A percentile compares a stretch with the other conserved stretches of the same genome.
Conservation (phyloP, 805 yeast species). For the Citeromyces matritensis region DNA sequence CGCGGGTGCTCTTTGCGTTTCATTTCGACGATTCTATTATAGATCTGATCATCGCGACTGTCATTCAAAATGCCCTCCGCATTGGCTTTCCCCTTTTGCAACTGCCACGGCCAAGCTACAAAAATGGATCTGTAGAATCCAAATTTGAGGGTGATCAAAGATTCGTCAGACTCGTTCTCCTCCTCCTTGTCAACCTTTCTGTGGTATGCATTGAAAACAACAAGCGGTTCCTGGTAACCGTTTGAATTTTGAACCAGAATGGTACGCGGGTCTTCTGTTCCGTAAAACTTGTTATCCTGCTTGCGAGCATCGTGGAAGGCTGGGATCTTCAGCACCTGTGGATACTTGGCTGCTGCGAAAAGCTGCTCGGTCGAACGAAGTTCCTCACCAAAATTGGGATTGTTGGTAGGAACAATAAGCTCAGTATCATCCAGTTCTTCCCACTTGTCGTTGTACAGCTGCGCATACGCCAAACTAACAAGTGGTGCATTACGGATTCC, state of each 20-base stretch:
- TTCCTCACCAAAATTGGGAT: background rate
- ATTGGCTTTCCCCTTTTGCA: slow-evolving; percentile 9
- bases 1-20: background rate
- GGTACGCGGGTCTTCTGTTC: slow-evolving; percentile 26
- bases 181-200: slow-evolving; percentile 1
- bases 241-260: slow-evolving; percentile 8
- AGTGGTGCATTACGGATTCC: slow-evolving; percentile 2
- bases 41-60: background rate
- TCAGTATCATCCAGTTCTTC: slow-evolving; percentile 11
- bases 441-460: slow-evolving; percentile 21
- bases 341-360: background rate
- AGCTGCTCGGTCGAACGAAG: too few species aligned
- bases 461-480: slow-evolving; percentile 10
- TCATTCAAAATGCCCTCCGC: slow-evolving; percentile 10
- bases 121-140: background rate
- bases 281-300: slow-evolving; percentile 6
- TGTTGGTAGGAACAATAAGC: background rate
- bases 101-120: slow-evolving; percentile 3
- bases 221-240: slow-evolving; percentile 24
- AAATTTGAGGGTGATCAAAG: slow-evolving; percentile 4
- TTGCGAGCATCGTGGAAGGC: slow-evolving; percentile 1
- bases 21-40: slow-evolving; percentile 4
- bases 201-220: slow-evolving; percentile 14
- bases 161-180: slow-evolving; percentile 6
- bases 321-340: slow-evolving; percentile 1